Conservation (phyloP, 306 rosid species). For the Sesbania bispinosa region DNA sequence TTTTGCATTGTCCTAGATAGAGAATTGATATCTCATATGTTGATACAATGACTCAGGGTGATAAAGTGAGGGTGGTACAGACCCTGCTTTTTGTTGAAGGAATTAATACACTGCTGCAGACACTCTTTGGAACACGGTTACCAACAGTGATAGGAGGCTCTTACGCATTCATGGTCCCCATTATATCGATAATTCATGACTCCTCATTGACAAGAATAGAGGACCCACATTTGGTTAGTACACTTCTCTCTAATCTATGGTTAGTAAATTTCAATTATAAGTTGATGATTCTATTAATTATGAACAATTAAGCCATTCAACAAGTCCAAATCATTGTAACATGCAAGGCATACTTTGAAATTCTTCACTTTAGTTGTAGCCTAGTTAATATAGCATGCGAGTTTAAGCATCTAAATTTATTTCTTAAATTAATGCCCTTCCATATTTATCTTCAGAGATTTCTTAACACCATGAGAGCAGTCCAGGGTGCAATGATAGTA, state of each 20-base stretch:
- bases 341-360: not conserved
- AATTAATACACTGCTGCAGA: slow-evolving; percentile 88
- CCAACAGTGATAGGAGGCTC: slow-evolving; percentile 98
- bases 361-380: not conserved
- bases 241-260: slow-evolving; percentile 8
- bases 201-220: slow-evolving; percentile 56
- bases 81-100: slow-evolving; percentile 93
- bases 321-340: not conserved
- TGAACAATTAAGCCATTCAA: not conserved
- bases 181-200: slow-evolving; percentile 88
- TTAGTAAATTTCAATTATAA: slow-evolving; percentile 12
- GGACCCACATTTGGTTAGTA: slow-evolving; percentile 72
- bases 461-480: slow-evolving; percentile 87
- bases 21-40: slow-evolving; percentile 15
- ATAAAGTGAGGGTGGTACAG: slow-evolving; percentile 96
- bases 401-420: not conserved
- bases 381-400: not conserved
- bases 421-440: slow-evolving; percentile 12
- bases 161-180: slow-evolving; percentile 95
- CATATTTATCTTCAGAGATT: slow-evolving; percentile 67
- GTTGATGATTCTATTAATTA: not conserved
- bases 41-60: slow-evolving; percentile 55
- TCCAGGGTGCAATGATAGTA: slow-evolving; percentile 87
- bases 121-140: slow-evolving; percentile 92
- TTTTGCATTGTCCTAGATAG: slow-evolving; percentile 8